Percentiles rank a stretch among this genome's conserved stretches.
Evolutionary conservation across 2,329 filamentous ascomycete species (phyloP).

Genomic region (Didymella exigua): DNA sequence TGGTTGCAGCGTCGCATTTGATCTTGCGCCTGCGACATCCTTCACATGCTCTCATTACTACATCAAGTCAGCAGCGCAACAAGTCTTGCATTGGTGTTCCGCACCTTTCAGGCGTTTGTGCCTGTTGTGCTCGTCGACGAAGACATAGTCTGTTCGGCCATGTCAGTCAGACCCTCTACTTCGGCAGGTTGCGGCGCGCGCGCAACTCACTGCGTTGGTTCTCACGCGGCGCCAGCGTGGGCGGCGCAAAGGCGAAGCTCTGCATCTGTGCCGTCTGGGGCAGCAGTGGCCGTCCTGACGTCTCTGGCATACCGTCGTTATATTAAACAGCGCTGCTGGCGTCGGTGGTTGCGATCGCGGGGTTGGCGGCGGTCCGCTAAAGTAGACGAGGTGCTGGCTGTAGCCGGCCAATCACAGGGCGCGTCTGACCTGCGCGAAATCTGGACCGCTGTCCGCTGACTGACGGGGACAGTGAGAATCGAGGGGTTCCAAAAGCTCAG

Average conservation of each 20-base stretch:
- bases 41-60: conserved; percentile 97
- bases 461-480: conserved; percentile 21
- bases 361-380: conserved; percentile 40
- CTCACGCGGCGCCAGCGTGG: conserved; percentile 68
- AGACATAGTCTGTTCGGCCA: conserved; percentile 81
- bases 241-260: conserved; percentile 76
- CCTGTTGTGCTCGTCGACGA: conserved; percentile 97
- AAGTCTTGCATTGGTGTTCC: conserved; percentile 10
- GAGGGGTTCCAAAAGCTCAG: conserved; percentile 19
- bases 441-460: conserved; percentile 21
- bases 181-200: conserved; percentile 2
- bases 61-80: conserved; percentile 29
- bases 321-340: conserved; percentile 18
- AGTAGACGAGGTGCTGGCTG: conserved; percentile 33
- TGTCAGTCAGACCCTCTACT: conserved; percentile 24
- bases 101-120: conserved; percentile 95
- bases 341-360: conserved; percentile 36
- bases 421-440: conserved; percentile 26
- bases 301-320: conserved; percentile 63
- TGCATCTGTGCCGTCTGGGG: conserved; percentile 74
- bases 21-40: conserved; percentile 95
- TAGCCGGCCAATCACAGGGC: conserved; percentile 35
- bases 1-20: conserved; percentile 96
- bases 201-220: conserved; percentile 78
- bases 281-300: conserved; percentile 65